Percentiles rank a stretch among this genome's conserved stretches.
Conservation (phyloP, 2,329 filamentous ascomycete species). For the Venturia nashicola region DNA sequence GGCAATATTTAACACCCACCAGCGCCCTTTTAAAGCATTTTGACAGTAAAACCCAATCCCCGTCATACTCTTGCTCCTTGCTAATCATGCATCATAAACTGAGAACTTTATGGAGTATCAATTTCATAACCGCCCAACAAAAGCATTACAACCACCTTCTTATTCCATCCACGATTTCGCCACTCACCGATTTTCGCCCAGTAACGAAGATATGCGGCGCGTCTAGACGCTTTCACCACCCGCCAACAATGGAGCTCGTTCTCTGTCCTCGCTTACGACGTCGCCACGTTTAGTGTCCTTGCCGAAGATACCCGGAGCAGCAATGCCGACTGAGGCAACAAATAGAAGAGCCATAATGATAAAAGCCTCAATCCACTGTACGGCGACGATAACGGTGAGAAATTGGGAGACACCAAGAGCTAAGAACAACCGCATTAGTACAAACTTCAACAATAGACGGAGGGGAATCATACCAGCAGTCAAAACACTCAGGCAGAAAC, state of each 20-base stretch:
- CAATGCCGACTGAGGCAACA: slow-evolving; percentile 52
- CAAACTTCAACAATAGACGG: not conserved
- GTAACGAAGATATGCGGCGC: too few species aligned
- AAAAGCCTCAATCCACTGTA: slow-evolving; percentile 92
- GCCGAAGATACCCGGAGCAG: slow-evolving; percentile 49
- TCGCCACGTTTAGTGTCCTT: slow-evolving; percentile 39
- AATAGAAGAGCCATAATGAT: slow-evolving; percentile 67
- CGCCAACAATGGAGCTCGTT: slow-evolving; percentile 39
- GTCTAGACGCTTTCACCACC: slow-evolving; percentile 1
- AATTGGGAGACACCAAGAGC: slow-evolving; percentile 68
- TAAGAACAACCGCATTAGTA: slow-evolving; percentile 17
- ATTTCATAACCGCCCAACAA: not conserved
- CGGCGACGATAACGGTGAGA: slow-evolving; percentile 55
- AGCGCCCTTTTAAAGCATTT: not conserved
- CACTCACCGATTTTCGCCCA: not conserved
- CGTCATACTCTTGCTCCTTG: not conserved
- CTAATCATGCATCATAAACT: not conserved
- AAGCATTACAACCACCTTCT: not conserved
- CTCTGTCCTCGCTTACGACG: slow-evolving; percentile 36
- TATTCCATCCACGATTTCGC: not conserved
- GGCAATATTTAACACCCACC: not conserved
- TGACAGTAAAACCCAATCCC: not conserved
- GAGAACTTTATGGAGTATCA: not conserved
- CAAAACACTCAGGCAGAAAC: slow-evolving; percentile 64
- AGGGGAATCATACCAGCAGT: slow-evolving; percentile 42